Conservation (phyloP, 2,329 filamentous ascomycete species). For the Fusarium newnesense region DNA sequence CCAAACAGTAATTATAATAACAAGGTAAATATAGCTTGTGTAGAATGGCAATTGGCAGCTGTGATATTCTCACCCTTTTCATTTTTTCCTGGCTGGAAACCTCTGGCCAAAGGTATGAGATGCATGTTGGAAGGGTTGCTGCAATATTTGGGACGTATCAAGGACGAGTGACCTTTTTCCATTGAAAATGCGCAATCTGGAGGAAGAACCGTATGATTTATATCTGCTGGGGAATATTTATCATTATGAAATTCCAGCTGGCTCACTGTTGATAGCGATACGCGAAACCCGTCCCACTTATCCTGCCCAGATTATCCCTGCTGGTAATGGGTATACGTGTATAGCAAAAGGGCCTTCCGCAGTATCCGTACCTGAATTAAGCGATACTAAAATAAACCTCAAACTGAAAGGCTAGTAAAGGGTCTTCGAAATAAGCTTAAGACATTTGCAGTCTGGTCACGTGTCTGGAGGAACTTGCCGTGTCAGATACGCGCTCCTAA, state of each 20-base stretch:
- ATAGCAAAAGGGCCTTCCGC: background rate
- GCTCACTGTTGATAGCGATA: too few species aligned
- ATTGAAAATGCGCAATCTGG: too few species aligned
- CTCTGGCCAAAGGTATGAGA: background rate
- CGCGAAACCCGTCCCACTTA: background rate
- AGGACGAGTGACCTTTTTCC: background rate
- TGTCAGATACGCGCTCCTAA: background rate
- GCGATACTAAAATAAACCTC: rapidly evolving
- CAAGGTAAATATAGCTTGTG: background rate
- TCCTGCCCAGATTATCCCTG: background rate
- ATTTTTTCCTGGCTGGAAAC: background rate
- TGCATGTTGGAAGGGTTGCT: too few species aligned
- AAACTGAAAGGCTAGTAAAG: too few species aligned
- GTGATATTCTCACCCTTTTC: background rate
- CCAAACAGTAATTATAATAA: rapidly evolving
- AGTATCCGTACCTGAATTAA: background rate
- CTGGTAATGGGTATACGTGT: background rate
- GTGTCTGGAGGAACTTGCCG: background rate
- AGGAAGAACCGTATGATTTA: background rate
- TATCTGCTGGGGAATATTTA: background rate
- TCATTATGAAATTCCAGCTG: background rate
- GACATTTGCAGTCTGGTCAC: background rate
- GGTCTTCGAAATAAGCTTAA: background rate
- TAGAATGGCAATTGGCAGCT: background rate
- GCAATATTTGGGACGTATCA: rapidly evolving